These are phyloP conservation scores for Sporisorium reilianum DNA, from an alignment of 1,284 basidiomycete species.

Conservation along the genomic window DNA sequence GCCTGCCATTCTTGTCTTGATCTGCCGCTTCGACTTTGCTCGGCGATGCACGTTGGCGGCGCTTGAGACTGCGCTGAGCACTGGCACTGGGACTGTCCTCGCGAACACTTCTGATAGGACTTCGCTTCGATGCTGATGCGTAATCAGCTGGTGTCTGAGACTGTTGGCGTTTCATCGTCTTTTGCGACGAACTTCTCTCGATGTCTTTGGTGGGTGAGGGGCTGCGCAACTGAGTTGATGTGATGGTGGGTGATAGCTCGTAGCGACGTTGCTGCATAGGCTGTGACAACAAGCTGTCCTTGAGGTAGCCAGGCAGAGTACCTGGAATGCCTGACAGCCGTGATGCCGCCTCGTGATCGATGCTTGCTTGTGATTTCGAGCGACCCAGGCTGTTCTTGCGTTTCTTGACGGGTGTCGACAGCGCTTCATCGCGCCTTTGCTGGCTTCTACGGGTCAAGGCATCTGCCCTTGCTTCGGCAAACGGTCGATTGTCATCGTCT, in stretches of 20 bases:
- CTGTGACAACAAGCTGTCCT: conserved; percentile 3
- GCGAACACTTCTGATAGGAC: background rate
- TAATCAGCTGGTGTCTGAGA: conserved; percentile 5
- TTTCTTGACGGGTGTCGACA: conserved; percentile 28
- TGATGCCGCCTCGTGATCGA: conserved; percentile 31
- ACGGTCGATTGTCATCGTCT: conserved; percentile 51
- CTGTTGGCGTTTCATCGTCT: conserved; percentile 10
- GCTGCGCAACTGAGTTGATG: conserved; percentile 8
- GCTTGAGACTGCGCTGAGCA: conserved; percentile 14
- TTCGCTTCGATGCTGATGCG: background rate
- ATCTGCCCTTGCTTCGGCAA: conserved; percentile 46
- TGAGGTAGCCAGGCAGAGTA: conserved; percentile 41
- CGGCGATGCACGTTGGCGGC: conserved; percentile 19
- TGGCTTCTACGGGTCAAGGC: conserved; percentile 36
- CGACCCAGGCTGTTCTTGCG: conserved; percentile 7
- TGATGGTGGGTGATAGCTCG: background rate
- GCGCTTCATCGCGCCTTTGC: conserved; percentile 17
- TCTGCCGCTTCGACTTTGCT: conserved; percentile 10
- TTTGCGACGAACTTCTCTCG: conserved; percentile 12
- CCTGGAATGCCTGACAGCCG: conserved; percentile 45
- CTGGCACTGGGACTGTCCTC: conserved; percentile 6
- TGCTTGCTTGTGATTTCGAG: conserved; percentile 13
- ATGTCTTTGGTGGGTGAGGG: conserved; percentile 18
- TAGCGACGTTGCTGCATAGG: background rate
- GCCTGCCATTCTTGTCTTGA: background rate